Percentiles rank a stretch among this genome's conserved stretches.
Conservation (phyloP, 495 filamentous ascomycete genomes). For the Aspergillus nanangensis region DNA sequence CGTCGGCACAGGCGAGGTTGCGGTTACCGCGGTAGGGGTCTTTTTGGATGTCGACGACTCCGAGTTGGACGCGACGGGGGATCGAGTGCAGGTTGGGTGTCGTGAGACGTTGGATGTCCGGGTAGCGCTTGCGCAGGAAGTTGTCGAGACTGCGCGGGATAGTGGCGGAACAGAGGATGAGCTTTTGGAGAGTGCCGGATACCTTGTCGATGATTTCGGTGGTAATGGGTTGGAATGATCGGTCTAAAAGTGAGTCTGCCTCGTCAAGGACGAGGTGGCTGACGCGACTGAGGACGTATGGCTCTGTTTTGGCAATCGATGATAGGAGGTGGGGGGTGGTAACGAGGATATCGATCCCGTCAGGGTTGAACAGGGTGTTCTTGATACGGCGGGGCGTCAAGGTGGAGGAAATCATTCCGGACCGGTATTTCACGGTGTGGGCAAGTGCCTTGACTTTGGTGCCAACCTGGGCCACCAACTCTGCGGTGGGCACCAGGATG, state of each 20-base stretch:
- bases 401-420: slow-evolving; percentile 71
- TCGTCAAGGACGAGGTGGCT: slow-evolving; percentile 87
- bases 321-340: slow-evolving; percentile 84
- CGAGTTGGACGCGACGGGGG: slow-evolving; percentile 87
- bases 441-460: slow-evolving; percentile 71
- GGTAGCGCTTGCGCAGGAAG: slow-evolving; percentile 75
- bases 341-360: slow-evolving; percentile 80
- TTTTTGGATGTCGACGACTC: slow-evolving; percentile 84
- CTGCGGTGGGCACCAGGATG: slow-evolving; percentile 88
- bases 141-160: slow-evolving; percentile 85
- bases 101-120: slow-evolving; percentile 75
- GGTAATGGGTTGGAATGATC: slow-evolving; percentile 81
- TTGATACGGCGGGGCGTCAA: slow-evolving; percentile 76
- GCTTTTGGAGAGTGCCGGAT: slow-evolving; percentile 72
- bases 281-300: slow-evolving; percentile 83
- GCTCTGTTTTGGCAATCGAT: slow-evolving; percentile 79
- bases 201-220: slow-evolving; percentile 73
- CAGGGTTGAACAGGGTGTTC: slow-evolving; percentile 72
- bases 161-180: slow-evolving; percentile 95
- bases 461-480: slow-evolving; percentile 87
- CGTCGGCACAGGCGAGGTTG: slow-evolving; percentile 85
- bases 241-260: slow-evolving; percentile 91
- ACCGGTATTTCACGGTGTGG: slow-evolving; percentile 78
- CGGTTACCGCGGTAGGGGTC: slow-evolving; percentile 90
- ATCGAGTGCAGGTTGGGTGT: slow-evolving; percentile 96